Evolutionary conservation across 371 early-diverging fungal genomes (phyloP).

Genomic region (Syncephalastrum contaminatum): DNA sequence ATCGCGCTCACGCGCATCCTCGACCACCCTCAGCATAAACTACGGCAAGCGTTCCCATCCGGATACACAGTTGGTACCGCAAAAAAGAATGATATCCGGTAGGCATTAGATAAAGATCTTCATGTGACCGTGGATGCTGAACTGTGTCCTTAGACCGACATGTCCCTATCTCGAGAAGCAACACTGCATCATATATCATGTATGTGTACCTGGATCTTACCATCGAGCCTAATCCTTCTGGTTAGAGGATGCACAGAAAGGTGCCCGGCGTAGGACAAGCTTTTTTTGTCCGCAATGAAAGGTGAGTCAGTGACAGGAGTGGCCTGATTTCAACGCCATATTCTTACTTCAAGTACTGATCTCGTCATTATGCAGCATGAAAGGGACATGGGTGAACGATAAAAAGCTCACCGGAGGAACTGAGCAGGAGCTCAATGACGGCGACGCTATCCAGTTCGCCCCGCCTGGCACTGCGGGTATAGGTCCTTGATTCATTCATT

Average conservation of each 20-base stretch:
- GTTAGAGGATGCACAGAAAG: neutral
- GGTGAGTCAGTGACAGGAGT: neutral
- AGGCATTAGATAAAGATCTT: too few species aligned
- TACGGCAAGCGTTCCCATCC: too few species aligned
- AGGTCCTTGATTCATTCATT: too few species aligned
- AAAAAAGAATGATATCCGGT: too few species aligned
- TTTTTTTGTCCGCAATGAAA: neutral
- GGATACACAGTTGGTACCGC: too few species aligned
- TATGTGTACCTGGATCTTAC: neutral
- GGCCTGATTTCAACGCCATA: neutral
- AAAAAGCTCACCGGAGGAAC: too few species aligned
- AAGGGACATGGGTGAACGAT: neutral
- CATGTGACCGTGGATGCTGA: too few species aligned
- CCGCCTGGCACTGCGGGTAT: neutral
- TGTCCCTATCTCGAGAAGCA: neutral
- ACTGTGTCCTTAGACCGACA: too few species aligned
- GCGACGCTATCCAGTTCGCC: neutral
- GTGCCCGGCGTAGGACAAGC: neutral
- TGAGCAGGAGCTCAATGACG: neutral
- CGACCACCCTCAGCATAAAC: too few species aligned
- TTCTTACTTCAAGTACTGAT: neutral
- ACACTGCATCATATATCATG: slow-evolving; percentile 7
- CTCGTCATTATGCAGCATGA: neutral
- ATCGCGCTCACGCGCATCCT: too few species aligned
- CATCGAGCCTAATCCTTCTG: neutral